Conservation (phyloP, 306 rosid species). For the Vicia faba region DNA sequence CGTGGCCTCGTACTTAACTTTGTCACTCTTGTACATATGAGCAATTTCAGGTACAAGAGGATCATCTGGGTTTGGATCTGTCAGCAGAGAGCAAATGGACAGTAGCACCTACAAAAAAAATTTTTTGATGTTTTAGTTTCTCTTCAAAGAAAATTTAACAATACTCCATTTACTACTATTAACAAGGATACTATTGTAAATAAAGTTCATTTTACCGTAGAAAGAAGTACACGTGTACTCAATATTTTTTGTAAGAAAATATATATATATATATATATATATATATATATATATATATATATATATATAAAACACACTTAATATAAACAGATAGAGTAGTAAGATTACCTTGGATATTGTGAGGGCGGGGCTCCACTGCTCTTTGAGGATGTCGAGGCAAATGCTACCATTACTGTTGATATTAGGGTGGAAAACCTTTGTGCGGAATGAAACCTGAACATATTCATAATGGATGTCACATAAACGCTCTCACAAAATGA, state of each 20-base stretch:
- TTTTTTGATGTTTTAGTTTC: neutral
- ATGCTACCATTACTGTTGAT: slow-evolving; percentile 41
- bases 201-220: too few species aligned
- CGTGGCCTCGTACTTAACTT: slow-evolving; percentile 35
- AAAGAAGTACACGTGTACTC: too few species aligned
- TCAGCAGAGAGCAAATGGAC: slow-evolving; percentile 38
- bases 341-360: slow-evolving; percentile 36
- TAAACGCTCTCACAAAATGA: slow-evolving; percentile 1
- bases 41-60: slow-evolving; percentile 44
- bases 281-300: too few species aligned
- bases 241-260: too few species aligned
- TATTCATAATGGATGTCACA: neutral
- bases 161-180: too few species aligned
- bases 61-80: slow-evolving; percentile 43
- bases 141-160: neutral
- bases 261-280: too few species aligned
- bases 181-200: too few species aligned
- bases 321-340: neutral
- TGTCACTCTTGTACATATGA: slow-evolving; percentile 37
- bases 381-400: slow-evolving; percentile 42
- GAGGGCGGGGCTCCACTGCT: slow-evolving; percentile 41
- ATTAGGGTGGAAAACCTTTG: slow-evolving; percentile 40
- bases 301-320: too few species aligned
- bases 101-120: slow-evolving; percentile 23
- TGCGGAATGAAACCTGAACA: slow-evolving; percentile 39